Evolutionary conservation across 495 filamentous ascomycete species (phyloP).

Genomic region (Achaetomiella virescens): DNA sequence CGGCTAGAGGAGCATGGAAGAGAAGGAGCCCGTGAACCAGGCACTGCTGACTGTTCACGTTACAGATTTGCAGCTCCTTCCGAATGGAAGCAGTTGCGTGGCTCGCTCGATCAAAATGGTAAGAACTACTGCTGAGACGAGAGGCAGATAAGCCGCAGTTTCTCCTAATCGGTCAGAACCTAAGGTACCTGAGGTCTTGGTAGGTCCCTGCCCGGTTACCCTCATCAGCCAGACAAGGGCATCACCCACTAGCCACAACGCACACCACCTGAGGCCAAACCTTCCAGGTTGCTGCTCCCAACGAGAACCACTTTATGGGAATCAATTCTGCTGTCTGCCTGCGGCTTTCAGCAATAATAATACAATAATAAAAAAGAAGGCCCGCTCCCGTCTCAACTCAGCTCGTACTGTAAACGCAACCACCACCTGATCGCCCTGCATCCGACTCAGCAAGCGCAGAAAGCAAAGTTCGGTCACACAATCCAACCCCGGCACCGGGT

Average conservation of each 20-base stretch:
- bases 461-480: neutral
- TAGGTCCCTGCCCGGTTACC: no score
- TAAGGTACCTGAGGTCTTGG: neutral
- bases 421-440: neutral
- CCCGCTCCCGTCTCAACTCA: no score
- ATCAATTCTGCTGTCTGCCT: neutral
- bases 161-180: slow-evolving; percentile 3
- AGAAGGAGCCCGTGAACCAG: neutral
- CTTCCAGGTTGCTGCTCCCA: neutral
- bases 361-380: neutral
- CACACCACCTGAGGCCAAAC: neutral
- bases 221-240: neutral
- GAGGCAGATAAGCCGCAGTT: slow-evolving; percentile 13
- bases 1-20: neutral
- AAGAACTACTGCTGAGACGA: slow-evolving; percentile 16
- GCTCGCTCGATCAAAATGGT: slow-evolving; percentile 11
- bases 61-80: neutral
- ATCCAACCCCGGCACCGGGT: no score
- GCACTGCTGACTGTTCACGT: neutral
- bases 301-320: neutral
- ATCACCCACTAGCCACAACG: slow-evolving; percentile 5
- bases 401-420: neutral
- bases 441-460: neutral
- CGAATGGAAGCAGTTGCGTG: slow-evolving; percentile 1
- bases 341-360: neutral